Base-by-base conservation (phyloP, 2,329 filamentous ascomycete species). In the Zasmidium citrigriseum region DNA sequence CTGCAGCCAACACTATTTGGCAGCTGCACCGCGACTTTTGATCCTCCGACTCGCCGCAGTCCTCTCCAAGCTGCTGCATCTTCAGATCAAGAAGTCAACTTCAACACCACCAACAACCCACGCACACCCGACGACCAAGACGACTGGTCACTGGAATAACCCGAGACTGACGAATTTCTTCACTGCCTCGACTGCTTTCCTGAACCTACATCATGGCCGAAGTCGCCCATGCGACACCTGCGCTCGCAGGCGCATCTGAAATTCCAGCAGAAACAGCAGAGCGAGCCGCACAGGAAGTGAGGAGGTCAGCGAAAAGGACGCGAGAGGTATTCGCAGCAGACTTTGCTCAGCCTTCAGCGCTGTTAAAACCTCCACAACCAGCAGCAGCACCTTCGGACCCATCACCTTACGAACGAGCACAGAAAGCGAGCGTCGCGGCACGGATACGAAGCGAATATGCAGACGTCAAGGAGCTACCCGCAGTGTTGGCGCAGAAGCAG, bases 401-500 rank as follows among this genome's bases (percentile, higher is more conserved):
- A 25, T 76, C 78, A 47, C 75, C 78, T 3, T 69, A 70, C 38
- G 74, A 80, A 12, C 69, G 74, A 51, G 75, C 79, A 46, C 77
- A 81, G 58, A 74, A 75, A 61, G 72, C 79, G 47, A 77, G 78
- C 52, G 77, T 87, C 46, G 77, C 82, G 25, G 75, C 82, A 54
- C 84, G 88, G 49, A 86, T 90, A 70, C 81, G 82, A 54, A 81
- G 80, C 69, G 92, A 97, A 78, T 97, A 96, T 75, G 84, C 87
- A 67, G 80, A 87, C 69, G 88, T 95, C 21, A 85, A 86, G 71
- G 88, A 89, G 62, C 82, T 97, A 2, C 93, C 93, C 4, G 85
- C 88, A 21, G 85, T 85, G 1, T 82, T 97, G 20, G 90, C 90
- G 34, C 88, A 90, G 21, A 95, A 93, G 72, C 89, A 93, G 74